These are phyloP conservation scores for Prunus kanzakura DNA, from an alignment of 306 rosid genomes.

Conservation along the genomic window DNA sequence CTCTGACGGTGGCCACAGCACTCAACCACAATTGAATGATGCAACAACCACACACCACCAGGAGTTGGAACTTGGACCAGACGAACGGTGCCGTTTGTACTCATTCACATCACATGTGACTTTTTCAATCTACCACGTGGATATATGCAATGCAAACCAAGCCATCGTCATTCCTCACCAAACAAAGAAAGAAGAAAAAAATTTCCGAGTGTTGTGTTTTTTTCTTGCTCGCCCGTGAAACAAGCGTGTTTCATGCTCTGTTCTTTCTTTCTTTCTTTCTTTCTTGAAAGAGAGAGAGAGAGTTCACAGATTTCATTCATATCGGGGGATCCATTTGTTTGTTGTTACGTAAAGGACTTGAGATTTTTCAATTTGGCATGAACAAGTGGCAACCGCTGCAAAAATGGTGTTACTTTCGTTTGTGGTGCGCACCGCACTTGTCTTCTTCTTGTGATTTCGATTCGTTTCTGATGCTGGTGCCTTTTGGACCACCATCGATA, in stretches of 20 bases:
- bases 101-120: slow-evolving; percentile 4
- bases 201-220: too few relatives aligned
- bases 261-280: neutral
- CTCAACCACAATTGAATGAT: neutral
- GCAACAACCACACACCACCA: neutral
- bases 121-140: neutral
- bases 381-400: neutral
- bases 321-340: neutral
- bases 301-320: neutral
- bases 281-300: neutral
- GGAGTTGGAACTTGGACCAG: too few relatives aligned
- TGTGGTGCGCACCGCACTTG: too few relatives aligned
- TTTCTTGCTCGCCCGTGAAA: slow-evolving; percentile 20
- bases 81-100: slow-evolving; percentile 10
- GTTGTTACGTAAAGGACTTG: neutral
- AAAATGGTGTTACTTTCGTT: too few relatives aligned
- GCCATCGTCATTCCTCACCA: too few relatives aligned
- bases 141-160: neutral
- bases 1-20: slow-evolving; percentile 25
- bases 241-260: slow-evolving; percentile 17
- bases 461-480: too few relatives aligned
- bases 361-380: neutral
- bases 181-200: too few relatives aligned
- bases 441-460: too few relatives aligned
- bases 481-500: too few relatives aligned